phyloP scores from a whole-genome alignment of 345 rosid species.

The Streptanthus diversifolius region DNA sequence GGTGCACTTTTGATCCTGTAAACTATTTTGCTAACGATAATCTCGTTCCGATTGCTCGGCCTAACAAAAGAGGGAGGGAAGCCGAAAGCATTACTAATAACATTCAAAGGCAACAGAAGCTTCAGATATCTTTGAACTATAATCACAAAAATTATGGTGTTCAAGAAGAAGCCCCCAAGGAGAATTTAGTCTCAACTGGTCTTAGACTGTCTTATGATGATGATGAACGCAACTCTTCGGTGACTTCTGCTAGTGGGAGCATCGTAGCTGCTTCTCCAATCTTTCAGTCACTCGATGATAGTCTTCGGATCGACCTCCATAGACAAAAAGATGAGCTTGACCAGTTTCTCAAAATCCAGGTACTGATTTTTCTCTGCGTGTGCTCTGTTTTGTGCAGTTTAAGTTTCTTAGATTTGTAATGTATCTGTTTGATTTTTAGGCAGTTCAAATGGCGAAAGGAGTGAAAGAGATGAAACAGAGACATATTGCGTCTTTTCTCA shows the following conservation, averaged over 20 bases:
- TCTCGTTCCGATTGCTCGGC: conserved; percentile 28
- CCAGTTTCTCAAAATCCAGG: conserved; percentile 55
- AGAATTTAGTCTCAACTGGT: conserved; percentile 64
- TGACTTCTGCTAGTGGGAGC: conserved; percentile 51
- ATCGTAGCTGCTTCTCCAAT: conserved; percentile 41
- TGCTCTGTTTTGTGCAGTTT: background rate
- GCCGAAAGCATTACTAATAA: conserved; percentile 36
- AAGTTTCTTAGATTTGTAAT: conserved; percentile 8
- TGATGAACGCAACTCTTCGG: conserved; percentile 67
- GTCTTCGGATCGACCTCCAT: conserved; percentile 48
- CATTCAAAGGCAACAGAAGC: conserved; percentile 40
- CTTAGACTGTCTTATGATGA: conserved; percentile 62
- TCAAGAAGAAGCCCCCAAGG: conserved; percentile 47
- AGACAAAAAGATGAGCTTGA: conserved; percentile 63
- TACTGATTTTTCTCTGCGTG: conserved; percentile 16
- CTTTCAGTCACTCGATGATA: conserved; percentile 45
- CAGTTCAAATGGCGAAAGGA: conserved; percentile 54
- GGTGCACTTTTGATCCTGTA: conserved; percentile 42
- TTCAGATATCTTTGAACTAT: conserved; percentile 39
- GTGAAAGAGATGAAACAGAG: conserved; percentile 52
- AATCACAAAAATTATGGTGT: conserved; percentile 44
- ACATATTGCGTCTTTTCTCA: conserved; percentile 51
- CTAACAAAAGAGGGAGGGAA: conserved; percentile 54
- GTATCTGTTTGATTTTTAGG: conserved; percentile 37
- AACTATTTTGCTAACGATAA: conserved; percentile 46